Conservation (phyloP, 495 filamentous ascomycete genomes). For the Extremus antarcticus region DNA sequence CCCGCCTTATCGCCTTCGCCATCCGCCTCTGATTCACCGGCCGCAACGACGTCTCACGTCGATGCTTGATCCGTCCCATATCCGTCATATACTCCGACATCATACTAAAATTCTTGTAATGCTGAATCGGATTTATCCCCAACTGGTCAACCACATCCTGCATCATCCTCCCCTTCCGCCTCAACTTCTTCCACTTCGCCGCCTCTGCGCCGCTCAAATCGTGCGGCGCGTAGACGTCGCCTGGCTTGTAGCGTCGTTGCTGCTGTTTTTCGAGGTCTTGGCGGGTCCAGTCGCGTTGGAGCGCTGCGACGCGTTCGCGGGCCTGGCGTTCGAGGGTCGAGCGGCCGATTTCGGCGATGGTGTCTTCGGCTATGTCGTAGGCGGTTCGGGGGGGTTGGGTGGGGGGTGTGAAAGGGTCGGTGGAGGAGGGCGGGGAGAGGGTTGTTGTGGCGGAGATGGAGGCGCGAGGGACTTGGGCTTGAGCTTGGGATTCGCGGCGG, state of each 20-base stretch:
- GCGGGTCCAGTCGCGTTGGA: conserved; percentile 5
- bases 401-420: neutral
- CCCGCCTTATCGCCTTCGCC: conserved; percentile 79
- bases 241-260: conserved; percentile 49
- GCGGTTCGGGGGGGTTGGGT: neutral
- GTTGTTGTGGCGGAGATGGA: neutral
- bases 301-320: neutral
- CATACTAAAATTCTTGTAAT: conserved; percentile 91
- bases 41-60: conserved; percentile 62
- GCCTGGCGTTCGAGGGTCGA: neutral
- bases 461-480: neutral
- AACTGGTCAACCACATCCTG: conserved; percentile 70
- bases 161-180: conserved; percentile 36
- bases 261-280: conserved; percentile 16
- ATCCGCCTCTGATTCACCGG: conserved; percentile 86
- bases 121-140: conserved; percentile 66
- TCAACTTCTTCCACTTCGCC: conserved; percentile 48
- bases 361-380: conserved; percentile 1
- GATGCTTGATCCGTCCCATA: conserved; percentile 74
- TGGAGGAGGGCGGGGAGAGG: neutral
- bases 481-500: conserved; percentile 1
- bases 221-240: conserved; percentile 84
- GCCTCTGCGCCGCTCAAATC: conserved; percentile 69
- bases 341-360: neutral
- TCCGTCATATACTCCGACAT: conserved; percentile 80